Base-by-base conservation (phyloP, 495 filamentous ascomycete species). In the Daldinia caldariorum region DNA sequence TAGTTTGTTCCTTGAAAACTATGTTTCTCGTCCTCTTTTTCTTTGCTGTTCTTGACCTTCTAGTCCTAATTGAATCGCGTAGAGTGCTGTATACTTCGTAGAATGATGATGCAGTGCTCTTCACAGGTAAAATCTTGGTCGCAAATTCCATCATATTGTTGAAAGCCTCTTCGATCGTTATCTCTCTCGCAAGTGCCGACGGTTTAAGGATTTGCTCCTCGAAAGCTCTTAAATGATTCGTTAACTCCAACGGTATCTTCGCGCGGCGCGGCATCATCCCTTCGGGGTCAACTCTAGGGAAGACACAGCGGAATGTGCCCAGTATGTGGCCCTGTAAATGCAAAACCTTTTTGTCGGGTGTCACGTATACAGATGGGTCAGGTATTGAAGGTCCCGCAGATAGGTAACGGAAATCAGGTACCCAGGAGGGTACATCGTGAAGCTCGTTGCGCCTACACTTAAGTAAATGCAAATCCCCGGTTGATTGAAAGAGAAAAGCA, bases 381-480 rank as follows among this genome's bases (percentile, higher is more conserved):
- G 9, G n/a, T 7, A 29, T 16, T 13, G 26, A 13, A 0, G 5
- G 2, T 8, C 47, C 29, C 22, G 13, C 12, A 31, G 31, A 18
- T 4, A 66, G 3, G 39, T 47, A 38, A 0, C 70, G 70, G 12
- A 72, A 72, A 14, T 72, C 70, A 13, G 65, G 34, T 14, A 72
- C 65, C 70, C 70, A 72, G 7, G 70, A 72, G 4, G 70, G 70
- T 7, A 60, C 60, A 38, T 47, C 16, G 13, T 58, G 47, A 5
- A 72, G 65, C 34, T 59, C 7, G 12, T 37, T 61, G 6, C 38
- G 1, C 0, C 0, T 8, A 41, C 50, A 69, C 1, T 57, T 31
- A 7, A 73, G 66, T 13, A 73, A 16, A 6, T 16, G 1, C 12
- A 73, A 16, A 16, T 59, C 35, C 4, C 58, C 45, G 29, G 29